A percentile compares a stretch with the other conserved stretches of the same genome.
Evolutionary conservation across 768 basidiomycete species (phyloP).

Genomic region (Panaeolus papilionaceus): DNA sequence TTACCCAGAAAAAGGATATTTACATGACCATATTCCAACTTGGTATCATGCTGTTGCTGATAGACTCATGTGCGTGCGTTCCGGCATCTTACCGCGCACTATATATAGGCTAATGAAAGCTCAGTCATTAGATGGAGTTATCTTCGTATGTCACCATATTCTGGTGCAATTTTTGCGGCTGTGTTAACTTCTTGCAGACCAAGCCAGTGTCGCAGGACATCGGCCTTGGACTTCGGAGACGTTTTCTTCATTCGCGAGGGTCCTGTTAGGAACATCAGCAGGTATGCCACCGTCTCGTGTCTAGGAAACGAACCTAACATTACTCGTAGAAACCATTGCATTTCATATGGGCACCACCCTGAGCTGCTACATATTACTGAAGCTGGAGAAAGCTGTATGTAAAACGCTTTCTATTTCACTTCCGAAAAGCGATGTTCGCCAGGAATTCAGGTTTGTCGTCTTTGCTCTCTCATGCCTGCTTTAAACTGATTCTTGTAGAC

Average conservation of each 20-base stretch:
- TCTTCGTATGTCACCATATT: slow-evolving; percentile 47
- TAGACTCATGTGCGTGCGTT: slow-evolving; percentile 73
- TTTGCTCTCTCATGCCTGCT: not conserved
- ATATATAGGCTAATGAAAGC: slow-evolving; percentile 1
- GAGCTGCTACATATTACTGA: slow-evolving; percentile 60
- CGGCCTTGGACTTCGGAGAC: slow-evolving; percentile 62
- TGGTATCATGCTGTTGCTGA: slow-evolving; percentile 59
- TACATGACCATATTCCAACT: slow-evolving; percentile 67
- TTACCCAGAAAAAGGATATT: slow-evolving; percentile 47
- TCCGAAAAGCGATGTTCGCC: slow-evolving; percentile 56
- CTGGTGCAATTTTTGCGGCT: not conserved
- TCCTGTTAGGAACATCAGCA: slow-evolving; percentile 68
- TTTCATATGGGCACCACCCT: slow-evolving; percentile 74
- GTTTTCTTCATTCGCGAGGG: slow-evolving; percentile 55
- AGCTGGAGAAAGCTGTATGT: slow-evolving; percentile 42
- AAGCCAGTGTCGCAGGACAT: slow-evolving; percentile 39
- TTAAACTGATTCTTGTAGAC: slow-evolving; percentile 41
- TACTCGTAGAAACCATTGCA: slow-evolving; percentile 67
- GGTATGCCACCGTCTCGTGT: slow-evolving; percentile 44
- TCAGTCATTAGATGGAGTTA: slow-evolving; percentile 84
- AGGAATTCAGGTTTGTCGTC: slow-evolving; percentile 63
- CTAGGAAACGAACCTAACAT: slow-evolving; percentile 8
- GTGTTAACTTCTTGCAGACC: slow-evolving; percentile 38
- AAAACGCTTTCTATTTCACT: slow-evolving; percentile 27
- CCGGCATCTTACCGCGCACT: slow-evolving; percentile 15